Evolutionary conservation across 1,284 basidiomycete genomes (phyloP).

Genomic region (Naganishia cerealis): DNA sequence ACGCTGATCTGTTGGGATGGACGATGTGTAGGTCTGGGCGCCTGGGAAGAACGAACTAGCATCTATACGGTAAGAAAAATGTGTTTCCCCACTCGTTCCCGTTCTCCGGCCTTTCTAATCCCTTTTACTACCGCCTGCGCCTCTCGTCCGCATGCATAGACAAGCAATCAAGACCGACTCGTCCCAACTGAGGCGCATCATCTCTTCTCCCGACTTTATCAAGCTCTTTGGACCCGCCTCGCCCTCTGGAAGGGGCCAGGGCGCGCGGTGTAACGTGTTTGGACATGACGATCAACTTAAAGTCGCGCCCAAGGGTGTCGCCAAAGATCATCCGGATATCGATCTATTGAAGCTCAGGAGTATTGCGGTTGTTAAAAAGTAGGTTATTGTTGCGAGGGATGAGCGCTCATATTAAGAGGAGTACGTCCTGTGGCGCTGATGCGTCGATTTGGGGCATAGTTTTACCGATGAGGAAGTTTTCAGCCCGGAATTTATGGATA

Average conservation of each 20-base stretch:
- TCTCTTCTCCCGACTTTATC: slow-evolving; percentile 68
- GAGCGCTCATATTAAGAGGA: no score
- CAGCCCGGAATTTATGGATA: slow-evolving; percentile 65
- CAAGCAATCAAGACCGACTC: slow-evolving; percentile 67
- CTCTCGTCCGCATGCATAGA: slow-evolving; percentile 50
- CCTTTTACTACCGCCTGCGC: no score
- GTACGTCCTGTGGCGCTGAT: neutral
- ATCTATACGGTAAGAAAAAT: slow-evolving; percentile 63
- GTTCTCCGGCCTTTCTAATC: neutral
- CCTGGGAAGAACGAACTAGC: slow-evolving; percentile 75
- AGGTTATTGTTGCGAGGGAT: slow-evolving; percentile 40
- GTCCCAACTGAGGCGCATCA: slow-evolving; percentile 64
- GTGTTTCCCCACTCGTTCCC: neutral
- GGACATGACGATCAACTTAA: slow-evolving; percentile 79
- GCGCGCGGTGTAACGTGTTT: slow-evolving; percentile 68
- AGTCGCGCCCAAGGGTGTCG: slow-evolving; percentile 81
- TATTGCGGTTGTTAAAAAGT: slow-evolving; percentile 70
- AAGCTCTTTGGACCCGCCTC: slow-evolving; percentile 69
- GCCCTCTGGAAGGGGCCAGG: slow-evolving; percentile 62
- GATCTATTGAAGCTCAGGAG: slow-evolving; percentile 80
- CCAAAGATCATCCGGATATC: slow-evolving; percentile 78
- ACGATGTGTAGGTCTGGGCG: slow-evolving; percentile 62
- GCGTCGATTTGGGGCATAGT: slow-evolving; percentile 52
- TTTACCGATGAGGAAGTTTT: slow-evolving; percentile 76
- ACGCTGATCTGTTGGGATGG: neutral